These are phyloP conservation scores for Podospora conica DNA, from an alignment of 495 filamentous ascomycete species.

Conservation along the genomic window DNA sequence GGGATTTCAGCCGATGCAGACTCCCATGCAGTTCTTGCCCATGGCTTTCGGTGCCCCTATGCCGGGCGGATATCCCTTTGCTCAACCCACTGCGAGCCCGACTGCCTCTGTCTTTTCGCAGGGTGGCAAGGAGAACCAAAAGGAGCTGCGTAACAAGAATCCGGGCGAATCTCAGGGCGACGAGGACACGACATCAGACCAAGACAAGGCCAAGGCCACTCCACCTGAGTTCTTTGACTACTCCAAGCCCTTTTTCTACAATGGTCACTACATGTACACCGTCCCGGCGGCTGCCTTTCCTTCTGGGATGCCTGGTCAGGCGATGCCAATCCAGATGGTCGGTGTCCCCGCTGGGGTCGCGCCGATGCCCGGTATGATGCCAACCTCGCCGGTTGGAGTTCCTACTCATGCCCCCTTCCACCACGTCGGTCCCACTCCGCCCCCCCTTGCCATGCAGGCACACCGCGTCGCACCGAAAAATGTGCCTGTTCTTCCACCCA, in stretches of 20 bases:
- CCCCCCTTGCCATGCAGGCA: background rate
- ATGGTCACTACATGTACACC: conserved; percentile 45
- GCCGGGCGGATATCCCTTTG: conserved; percentile 19
- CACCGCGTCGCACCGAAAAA: background rate
- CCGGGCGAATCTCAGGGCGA: conserved; percentile 21
- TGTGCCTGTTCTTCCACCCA: conserved; percentile 18
- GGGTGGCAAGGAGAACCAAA: conserved; percentile 7
- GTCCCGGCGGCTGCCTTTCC: conserved; percentile 21
- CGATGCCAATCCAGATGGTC: conserved; percentile 22
- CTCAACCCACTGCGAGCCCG: conserved; percentile 13
- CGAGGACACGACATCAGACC: conserved; percentile 24
- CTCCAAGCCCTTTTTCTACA: conserved; percentile 41
- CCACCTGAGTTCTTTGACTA: conserved; percentile 41
- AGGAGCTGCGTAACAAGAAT: conserved; percentile 25
- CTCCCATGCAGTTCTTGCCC: conserved; percentile 25
- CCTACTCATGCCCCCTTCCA: background rate
- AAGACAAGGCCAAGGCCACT: conserved; percentile 35
- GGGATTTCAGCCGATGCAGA: conserved; percentile 25
- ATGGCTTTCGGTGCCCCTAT: conserved; percentile 27
- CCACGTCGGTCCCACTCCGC: conserved; percentile 6
- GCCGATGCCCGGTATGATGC: conserved; percentile 14
- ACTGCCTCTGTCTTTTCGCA: conserved; percentile 6
- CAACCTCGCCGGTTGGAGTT: conserved; percentile 16
- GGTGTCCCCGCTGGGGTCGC: conserved; percentile 16
- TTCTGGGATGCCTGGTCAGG: conserved; percentile 10